phyloP scores from a whole-genome alignment of 768 basidiomycete species.

The Lactarius hatsudake region DNA sequence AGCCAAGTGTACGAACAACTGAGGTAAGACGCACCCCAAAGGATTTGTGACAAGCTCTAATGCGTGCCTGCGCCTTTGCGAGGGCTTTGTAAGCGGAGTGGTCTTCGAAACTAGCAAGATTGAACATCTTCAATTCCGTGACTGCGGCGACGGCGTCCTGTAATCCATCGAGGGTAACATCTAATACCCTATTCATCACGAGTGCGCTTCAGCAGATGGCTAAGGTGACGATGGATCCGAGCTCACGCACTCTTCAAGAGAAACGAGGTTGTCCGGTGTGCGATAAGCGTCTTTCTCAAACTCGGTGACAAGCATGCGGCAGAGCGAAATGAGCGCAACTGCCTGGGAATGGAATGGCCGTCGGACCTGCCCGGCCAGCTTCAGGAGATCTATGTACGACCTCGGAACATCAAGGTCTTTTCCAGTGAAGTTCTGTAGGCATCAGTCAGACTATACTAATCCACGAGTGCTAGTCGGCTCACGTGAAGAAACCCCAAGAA shows the following conservation, averaged over 20 bases:
- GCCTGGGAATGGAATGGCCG: slow-evolving; percentile 26
- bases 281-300: slow-evolving; percentile 13
- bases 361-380: slow-evolving; percentile 20
- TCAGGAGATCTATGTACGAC: slow-evolving; percentile 22
- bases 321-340: slow-evolving; percentile 17
- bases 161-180: slow-evolving; percentile 15
- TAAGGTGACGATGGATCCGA: too few relatives aligned
- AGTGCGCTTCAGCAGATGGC: background rate
- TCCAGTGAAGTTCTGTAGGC: slow-evolving; percentile 15
- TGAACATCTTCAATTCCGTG: slow-evolving; percentile 19
- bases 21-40: slow-evolving; percentile 16
- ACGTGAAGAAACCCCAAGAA: slow-evolving; percentile 17
- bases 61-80: background rate
- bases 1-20: background rate
- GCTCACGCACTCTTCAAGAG: slow-evolving; percentile 20
- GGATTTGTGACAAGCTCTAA: slow-evolving; percentile 7
- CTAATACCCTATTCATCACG: slow-evolving; percentile 3
- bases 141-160: slow-evolving; percentile 11
- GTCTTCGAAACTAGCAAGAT: slow-evolving; percentile 7
- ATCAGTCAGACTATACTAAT: slow-evolving; percentile 9
- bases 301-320: slow-evolving; percentile 15
- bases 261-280: slow-evolving; percentile 13
- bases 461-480: background rate
- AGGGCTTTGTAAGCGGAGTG: slow-evolving; percentile 10
- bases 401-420: slow-evolving; percentile 9